Evolutionary conservation across 257 asterid genomes (phyloP).

Genomic region (Perilla frutescens): DNA sequence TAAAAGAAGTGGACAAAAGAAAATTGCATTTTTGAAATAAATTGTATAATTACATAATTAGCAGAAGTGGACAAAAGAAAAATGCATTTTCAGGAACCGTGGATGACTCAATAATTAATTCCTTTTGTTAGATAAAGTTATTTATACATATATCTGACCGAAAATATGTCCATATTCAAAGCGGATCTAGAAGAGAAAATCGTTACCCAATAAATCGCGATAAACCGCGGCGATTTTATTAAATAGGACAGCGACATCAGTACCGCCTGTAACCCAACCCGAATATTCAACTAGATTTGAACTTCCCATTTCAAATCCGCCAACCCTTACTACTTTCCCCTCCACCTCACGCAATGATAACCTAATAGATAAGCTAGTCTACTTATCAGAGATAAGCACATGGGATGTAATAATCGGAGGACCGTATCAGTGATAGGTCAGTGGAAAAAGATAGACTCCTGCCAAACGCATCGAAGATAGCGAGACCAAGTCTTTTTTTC

Average conservation of each 20-base stretch:
- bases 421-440: slow-evolving; percentile 40
- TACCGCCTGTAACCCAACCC: slow-evolving; percentile 58
- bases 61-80: neutral
- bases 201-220: slow-evolving; percentile 16
- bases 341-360: slow-evolving; percentile 55
- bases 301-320: slow-evolving; percentile 83
- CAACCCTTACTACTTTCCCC: slow-evolving; percentile 54
- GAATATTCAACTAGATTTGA: slow-evolving; percentile 80
- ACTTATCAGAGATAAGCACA: neutral
- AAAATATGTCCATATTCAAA: slow-evolving; percentile 19
- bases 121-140: slow-evolving; percentile 6
- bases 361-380: fast-evolving
- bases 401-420: fast-evolving
- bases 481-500: slow-evolving; percentile 87
- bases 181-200: slow-evolving; percentile 3
- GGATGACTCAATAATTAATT: neutral
- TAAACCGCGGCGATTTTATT: slow-evolving; percentile 7
- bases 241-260: slow-evolving; percentile 44
- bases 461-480: slow-evolving; percentile 97
- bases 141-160: neutral
- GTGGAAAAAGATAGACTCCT: slow-evolving; percentile 68
- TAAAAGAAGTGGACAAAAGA: neutral
- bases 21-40: neutral
- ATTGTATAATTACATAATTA: neutral
- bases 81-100: neutral